A percentile compares a stretch with the other conserved stretches of the same genome.
Evolutionary conservation across 768 basidiomycete genomes (phyloP).

Genomic region (Hericium rajendrae): DNA sequence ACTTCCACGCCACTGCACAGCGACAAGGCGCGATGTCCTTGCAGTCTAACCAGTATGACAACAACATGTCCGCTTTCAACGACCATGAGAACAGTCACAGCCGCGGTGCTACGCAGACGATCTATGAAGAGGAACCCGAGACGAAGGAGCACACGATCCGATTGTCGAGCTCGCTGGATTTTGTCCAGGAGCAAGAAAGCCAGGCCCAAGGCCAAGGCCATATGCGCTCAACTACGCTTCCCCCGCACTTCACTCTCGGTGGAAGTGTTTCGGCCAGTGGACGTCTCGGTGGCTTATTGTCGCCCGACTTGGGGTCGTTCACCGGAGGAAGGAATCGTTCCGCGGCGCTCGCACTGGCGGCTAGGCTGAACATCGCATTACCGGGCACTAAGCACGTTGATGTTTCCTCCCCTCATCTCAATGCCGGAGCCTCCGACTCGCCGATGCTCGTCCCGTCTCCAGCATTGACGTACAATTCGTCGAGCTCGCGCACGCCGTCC

Average conservation of each 20-base stretch:
- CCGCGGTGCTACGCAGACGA: slow-evolving; percentile 3
- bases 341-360: not conserved
- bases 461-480: slow-evolving; percentile 43
- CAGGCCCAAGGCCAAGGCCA: slow-evolving; percentile 12
- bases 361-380: slow-evolving; percentile 1
- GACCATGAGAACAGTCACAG: slow-evolving; percentile 5
- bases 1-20: slow-evolving; percentile 22
- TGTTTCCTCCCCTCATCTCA: not conserved
- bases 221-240: slow-evolving; percentile 14
- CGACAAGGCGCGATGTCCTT: not conserved
- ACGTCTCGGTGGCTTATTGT: slow-evolving; percentile 10
- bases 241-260: slow-evolving; percentile 12
- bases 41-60: not conserved
- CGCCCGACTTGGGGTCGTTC: slow-evolving; percentile 9
- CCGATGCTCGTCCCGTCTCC: slow-evolving; percentile 51
- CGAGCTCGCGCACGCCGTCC: slow-evolving; percentile 41
- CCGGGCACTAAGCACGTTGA: too few relatives aligned
- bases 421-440: slow-evolving; percentile 21
- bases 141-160: slow-evolving; percentile 3
- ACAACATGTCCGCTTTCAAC: not conserved
- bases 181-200: not conserved
- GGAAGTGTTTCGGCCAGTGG: slow-evolving; percentile 3
- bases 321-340: slow-evolving; percentile 3
- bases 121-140: slow-evolving; percentile 2
- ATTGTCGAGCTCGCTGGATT: slow-evolving; percentile 5